phyloP scores from a whole-genome alignment of 1,284 basidiomycete species.

The Cutaneotrichosporon sp. region DNA sequence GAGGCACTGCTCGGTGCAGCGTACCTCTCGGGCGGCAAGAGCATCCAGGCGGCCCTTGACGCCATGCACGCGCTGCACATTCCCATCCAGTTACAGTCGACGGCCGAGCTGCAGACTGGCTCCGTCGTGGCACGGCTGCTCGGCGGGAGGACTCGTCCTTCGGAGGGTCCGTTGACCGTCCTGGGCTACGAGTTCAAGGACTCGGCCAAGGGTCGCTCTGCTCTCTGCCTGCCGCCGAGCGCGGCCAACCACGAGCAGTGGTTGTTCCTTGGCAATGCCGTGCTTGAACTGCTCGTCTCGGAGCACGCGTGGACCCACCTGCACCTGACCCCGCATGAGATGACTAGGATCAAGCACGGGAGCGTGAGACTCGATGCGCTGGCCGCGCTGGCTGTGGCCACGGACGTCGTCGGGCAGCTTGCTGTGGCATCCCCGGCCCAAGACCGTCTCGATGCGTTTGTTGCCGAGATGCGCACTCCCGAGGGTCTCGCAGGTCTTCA shows the following conservation, averaged over 20 bases:
- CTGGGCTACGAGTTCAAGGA: slow-evolving; percentile 34
- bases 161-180: slow-evolving; percentile 16
- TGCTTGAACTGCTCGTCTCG: slow-evolving; percentile 34
- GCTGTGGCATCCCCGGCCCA: neutral
- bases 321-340: slow-evolving; percentile 24
- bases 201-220: neutral
- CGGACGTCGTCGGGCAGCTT: neutral
- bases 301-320: slow-evolving; percentile 27
- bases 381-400: neutral
- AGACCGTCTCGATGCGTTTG: neutral
- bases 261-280: slow-evolving; percentile 34
- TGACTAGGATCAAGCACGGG: slow-evolving; percentile 35
- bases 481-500: neutral
- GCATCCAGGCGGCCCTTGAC: slow-evolving; percentile 21
- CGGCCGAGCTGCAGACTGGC: neutral
- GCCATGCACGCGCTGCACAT: slow-evolving; percentile 29
- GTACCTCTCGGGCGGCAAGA: slow-evolving; percentile 28
- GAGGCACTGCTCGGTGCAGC: slow-evolving; percentile 45
- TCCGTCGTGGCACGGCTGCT: neutral
- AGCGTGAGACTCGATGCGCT: slow-evolving; percentile 16
- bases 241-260: slow-evolving; percentile 23
- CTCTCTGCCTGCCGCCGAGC: neutral
- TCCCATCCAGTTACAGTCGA: slow-evolving; percentile 15
- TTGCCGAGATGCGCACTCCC: slow-evolving; percentile 13
- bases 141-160: neutral